phyloP scores from a whole-genome alignment of 345 rosid genomes.

The Melastoma malabathricum region DNA sequence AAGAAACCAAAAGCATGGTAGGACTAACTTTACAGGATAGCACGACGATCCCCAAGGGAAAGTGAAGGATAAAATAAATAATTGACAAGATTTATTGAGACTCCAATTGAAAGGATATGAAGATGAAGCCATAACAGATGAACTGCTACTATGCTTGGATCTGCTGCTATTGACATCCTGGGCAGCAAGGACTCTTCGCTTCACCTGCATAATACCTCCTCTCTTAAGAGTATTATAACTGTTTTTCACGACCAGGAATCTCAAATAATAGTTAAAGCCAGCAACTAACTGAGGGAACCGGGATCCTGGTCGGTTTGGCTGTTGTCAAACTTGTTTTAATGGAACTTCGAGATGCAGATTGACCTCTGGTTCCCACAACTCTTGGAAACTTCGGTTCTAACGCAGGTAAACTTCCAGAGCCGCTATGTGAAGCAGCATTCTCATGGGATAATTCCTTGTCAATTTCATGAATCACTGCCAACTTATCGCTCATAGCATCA shows the following conservation, averaged over 20 bases:
- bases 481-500: slow-evolving; percentile 25
- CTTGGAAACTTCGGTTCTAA: slow-evolving; percentile 39
- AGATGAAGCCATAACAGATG: slow-evolving; percentile 40
- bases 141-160: slow-evolving; percentile 57
- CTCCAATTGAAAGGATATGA: slow-evolving; percentile 63
- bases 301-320: slow-evolving; percentile 14
- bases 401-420: slow-evolving; percentile 27
- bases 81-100: slow-evolving; percentile 5
- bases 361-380: slow-evolving; percentile 14
- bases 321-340: slow-evolving; percentile 23
- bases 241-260: no score
- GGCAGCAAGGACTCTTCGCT: slow-evolving; percentile 34
- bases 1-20: neutral
- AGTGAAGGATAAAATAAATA: neutral
- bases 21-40: no score
- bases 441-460: slow-evolving; percentile 26
- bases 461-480: slow-evolving; percentile 49
- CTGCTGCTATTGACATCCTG: slow-evolving; percentile 44
- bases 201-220: slow-evolving; percentile 30
- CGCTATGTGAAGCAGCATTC: slow-evolving; percentile 11
- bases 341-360: slow-evolving; percentile 15
- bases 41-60: neutral
- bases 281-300: slow-evolving; percentile 30
- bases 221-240: no score
- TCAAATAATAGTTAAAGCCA: neutral